phyloP scores from a whole-genome alignment of 176 grass and related monocot genomes.

The bread wheat (Triticum aestivum) region DNA sequence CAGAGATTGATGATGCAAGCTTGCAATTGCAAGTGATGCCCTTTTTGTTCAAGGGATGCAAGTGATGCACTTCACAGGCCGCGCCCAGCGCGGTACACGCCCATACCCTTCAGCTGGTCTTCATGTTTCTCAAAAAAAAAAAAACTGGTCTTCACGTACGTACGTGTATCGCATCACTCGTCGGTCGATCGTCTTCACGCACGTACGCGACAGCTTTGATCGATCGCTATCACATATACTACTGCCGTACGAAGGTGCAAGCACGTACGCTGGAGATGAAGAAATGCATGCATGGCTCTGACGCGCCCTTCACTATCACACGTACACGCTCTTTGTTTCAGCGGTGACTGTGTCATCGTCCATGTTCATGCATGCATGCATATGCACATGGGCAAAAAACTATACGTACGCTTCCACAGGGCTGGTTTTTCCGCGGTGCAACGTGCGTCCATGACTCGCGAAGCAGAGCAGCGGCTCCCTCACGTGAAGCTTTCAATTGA shows the following conservation, averaged over 20 bases:
- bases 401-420: not conserved
- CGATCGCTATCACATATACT: not conserved
- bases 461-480: not conserved
- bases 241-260: not conserved
- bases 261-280: not conserved
- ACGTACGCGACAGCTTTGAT: too few relatives aligned
- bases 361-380: not conserved
- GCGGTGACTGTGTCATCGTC: not conserved
- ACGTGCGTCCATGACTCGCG: not conserved
- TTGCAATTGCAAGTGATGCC: too few relatives aligned
- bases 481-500: slow-evolving; percentile 24
- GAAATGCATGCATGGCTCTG: not conserved
- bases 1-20: not conserved
- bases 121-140: too few relatives aligned
- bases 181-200: too few relatives aligned
- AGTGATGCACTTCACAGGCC: not conserved
- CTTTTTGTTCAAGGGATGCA: not conserved
- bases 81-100: not conserved
- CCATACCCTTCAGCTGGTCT: not conserved
- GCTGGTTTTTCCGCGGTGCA: not conserved
- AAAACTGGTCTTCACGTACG: too few relatives aligned
- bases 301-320: not conserved
- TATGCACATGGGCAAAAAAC: not conserved
- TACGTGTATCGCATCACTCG: too few relatives aligned
- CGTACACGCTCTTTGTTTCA: not conserved